Conservation (phyloP, 768 basidiomycete species). For the Kwoniella dejecticola region DNA sequence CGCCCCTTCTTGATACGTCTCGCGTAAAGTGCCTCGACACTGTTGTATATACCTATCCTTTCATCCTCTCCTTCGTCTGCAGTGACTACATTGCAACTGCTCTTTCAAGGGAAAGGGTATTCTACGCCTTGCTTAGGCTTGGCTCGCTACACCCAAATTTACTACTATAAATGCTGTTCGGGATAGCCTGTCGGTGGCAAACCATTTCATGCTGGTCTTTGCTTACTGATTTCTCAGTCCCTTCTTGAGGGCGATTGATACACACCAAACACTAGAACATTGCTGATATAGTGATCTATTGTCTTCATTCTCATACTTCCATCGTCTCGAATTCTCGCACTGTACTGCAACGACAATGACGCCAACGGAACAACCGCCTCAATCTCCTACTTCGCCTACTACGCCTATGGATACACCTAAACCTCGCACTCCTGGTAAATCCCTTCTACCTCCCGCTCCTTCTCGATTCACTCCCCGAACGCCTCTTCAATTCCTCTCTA, state of each 20-base stretch:
- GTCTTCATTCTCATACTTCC: too few relatives aligned
- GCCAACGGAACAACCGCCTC: not conserved
- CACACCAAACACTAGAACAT: too few relatives aligned
- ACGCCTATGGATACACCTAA: not conserved
- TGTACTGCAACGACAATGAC: conserved; percentile 11
- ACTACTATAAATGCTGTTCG: not conserved
- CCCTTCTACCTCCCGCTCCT: conserved; percentile 20
- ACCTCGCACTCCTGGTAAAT: conserved; percentile 1
- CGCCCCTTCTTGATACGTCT: not conserved
- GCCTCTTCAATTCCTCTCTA: conserved; percentile 34
- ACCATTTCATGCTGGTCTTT: not conserved
- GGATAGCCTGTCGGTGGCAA: not conserved
- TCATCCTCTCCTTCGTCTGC: conserved; percentile 1
- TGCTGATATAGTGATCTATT: not conserved
- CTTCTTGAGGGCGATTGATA: not conserved
- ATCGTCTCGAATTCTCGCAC: conserved; percentile 1
- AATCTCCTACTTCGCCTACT: not conserved
- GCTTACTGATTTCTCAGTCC: not conserved
- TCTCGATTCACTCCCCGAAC: conserved; percentile 38
- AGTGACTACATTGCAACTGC: conserved; percentile 3
- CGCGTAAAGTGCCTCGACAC: not conserved
- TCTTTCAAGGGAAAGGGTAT: not conserved
- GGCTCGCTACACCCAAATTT: not conserved
- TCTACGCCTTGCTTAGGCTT: not conserved
- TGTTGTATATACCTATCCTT: not conserved